Conservation (phyloP, 768 basidiomycete species). For the Naematelia aurantialba region DNA sequence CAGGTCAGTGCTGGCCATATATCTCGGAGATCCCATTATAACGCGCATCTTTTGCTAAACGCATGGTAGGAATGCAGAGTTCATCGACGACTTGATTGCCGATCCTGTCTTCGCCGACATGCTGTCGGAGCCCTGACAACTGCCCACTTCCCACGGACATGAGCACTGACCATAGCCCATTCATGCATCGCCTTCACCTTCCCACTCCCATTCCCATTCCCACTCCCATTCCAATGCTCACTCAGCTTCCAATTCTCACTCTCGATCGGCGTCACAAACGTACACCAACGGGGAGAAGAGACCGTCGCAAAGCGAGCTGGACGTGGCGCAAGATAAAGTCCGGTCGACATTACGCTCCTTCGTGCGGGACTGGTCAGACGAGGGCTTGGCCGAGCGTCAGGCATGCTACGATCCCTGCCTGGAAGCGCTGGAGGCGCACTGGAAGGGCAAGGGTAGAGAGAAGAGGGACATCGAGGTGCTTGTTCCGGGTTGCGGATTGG, state of each 20-base stretch:
- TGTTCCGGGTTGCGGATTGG: slow-evolving; percentile 85
- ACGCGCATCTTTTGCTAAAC: slow-evolving; percentile 1
- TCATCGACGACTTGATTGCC: slow-evolving; percentile 68
- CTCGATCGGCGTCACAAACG: slow-evolving; percentile 2
- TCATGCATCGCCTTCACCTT: neutral
- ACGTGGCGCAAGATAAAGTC: slow-evolving; percentile 67
- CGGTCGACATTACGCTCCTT: slow-evolving; percentile 88
- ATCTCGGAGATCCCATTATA: neutral
- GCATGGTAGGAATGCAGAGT: slow-evolving; percentile 63
- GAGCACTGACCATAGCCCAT: neutral
- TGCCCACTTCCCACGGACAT: too few relatives aligned
- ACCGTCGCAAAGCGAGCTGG: slow-evolving; percentile 13
- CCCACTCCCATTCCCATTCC: slow-evolving; percentile 15
- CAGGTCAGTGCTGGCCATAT: slow-evolving; percentile 23
- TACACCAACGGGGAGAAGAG: slow-evolving; percentile 14
- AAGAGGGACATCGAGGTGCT: slow-evolving; percentile 65
- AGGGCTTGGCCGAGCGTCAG: slow-evolving; percentile 76
- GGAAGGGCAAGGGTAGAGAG: slow-evolving; percentile 11
- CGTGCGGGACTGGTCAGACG: slow-evolving; percentile 86
- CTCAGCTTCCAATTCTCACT: slow-evolving; percentile 29
- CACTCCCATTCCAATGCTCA: slow-evolving; percentile 41
- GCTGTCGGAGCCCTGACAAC: slow-evolving; percentile 52
- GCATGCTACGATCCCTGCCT: slow-evolving; percentile 76
- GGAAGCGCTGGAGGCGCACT: slow-evolving; percentile 58
- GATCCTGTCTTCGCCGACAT: slow-evolving; percentile 66